phyloP scores from a whole-genome alignment of 805 yeast species.

The Yamadazyma sp. region DNA sequence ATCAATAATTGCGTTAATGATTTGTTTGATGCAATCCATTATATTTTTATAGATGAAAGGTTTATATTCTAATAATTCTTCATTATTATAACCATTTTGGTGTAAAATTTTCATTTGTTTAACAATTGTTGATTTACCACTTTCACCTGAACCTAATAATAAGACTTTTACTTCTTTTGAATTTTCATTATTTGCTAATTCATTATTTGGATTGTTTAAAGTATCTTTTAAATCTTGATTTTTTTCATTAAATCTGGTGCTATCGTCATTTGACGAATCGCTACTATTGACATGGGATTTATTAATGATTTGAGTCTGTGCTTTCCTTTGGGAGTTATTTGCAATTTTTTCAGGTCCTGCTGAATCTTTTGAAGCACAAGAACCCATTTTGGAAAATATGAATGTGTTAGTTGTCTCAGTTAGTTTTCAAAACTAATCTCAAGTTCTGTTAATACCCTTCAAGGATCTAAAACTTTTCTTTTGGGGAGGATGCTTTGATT shows the following conservation, averaged over 20 bases:
- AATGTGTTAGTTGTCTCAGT: neutral
- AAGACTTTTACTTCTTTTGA: conserved; percentile 64
- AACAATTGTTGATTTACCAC: conserved; percentile 77
- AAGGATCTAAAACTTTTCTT: too few species aligned
- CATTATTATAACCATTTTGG: conserved; percentile 65
- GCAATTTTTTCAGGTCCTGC: conserved; percentile 11
- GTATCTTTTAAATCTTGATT: conserved; percentile 7
- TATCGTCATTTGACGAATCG: conserved; percentile 13
- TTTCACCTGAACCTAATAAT: conserved; percentile 83
- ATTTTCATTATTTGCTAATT: neutral
- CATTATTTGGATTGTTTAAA: conserved; percentile 1
- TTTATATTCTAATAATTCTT: conserved; percentile 70
- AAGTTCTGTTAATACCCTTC: too few species aligned
- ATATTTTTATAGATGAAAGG: conserved; percentile 79
- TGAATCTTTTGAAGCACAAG: conserved; percentile 21
- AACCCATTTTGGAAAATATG: conserved; percentile 22
- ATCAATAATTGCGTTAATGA: conserved; percentile 63
- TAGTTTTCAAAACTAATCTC: too few species aligned
- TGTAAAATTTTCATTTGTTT: conserved; percentile 80
- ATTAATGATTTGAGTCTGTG: conserved; percentile 13
- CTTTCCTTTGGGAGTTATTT: conserved; percentile 10
- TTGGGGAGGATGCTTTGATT: too few species aligned
- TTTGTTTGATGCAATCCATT: conserved; percentile 68
- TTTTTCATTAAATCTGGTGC: conserved; percentile 13
- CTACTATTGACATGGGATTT: conserved; percentile 3